These are phyloP conservation scores for Colletotrichum echinochloae DNA, from an alignment of 2,329 filamentous ascomycete genomes.

Conservation along the genomic window DNA sequence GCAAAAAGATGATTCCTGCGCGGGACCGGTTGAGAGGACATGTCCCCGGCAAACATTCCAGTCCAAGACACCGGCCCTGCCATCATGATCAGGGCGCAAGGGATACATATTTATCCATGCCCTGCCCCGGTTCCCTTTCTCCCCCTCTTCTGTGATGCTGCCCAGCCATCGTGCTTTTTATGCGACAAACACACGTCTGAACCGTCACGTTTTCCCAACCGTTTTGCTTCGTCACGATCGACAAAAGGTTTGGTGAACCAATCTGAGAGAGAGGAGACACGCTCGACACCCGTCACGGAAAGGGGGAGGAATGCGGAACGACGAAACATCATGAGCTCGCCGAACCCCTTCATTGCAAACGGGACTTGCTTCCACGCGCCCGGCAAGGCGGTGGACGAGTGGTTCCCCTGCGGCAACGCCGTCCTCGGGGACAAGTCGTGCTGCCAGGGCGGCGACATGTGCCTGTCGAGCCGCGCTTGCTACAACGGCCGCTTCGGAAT, in stretches of 20 bases:
- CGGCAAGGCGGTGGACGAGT: slow-evolving; percentile 36
- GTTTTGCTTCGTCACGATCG: too few species aligned
- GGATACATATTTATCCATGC: slow-evolving; percentile 1
- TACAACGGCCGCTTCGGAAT: slow-evolving; percentile 45
- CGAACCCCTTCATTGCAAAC: slow-evolving; percentile 48
- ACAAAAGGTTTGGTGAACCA: not conserved
- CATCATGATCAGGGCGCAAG: slow-evolving; percentile 1
- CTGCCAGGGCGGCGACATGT: slow-evolving; percentile 50
- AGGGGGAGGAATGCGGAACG: not conserved
- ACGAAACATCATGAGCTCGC: slow-evolving; percentile 27
- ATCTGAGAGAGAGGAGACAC: not conserved
- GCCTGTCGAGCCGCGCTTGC: slow-evolving; percentile 47
- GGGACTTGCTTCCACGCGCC: slow-evolving; percentile 49
- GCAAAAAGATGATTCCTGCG: not conserved
- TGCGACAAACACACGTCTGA: not conserved
- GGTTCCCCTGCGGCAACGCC: slow-evolving; percentile 51
- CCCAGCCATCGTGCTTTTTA: slow-evolving; percentile 5
- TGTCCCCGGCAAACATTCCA: slow-evolving; percentile 19
- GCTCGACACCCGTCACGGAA: not conserved
- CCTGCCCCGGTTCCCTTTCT: not conserved
- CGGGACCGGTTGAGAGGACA: not conserved
- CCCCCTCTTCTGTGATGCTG: too few species aligned
- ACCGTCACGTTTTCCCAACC: not conserved
- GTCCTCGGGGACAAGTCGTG: slow-evolving; percentile 48
- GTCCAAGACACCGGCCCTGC: slow-evolving; percentile 6